A percentile compares a stretch with the other conserved stretches of the same genome.
Conservation (phyloP, 805 yeast species). For the Yarrowia sp. region DNA sequence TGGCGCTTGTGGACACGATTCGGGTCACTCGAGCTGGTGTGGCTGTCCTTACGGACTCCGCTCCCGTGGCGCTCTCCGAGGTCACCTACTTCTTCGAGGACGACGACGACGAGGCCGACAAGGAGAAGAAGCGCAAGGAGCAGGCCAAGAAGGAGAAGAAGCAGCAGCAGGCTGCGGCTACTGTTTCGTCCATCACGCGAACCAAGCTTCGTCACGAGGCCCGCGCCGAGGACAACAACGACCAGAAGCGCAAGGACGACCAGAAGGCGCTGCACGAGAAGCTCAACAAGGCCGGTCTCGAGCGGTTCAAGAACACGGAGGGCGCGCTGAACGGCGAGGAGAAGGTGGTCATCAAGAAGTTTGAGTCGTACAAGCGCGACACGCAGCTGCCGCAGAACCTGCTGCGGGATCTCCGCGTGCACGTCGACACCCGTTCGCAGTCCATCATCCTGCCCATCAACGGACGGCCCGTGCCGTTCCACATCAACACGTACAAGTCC, state of each 20-base stretch:
- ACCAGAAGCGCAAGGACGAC: constrained; percentile 74
- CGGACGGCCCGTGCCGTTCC: constrained; percentile 98
- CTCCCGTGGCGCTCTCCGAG: constrained; percentile 63
- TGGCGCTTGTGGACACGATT: constrained; percentile 78
- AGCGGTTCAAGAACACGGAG: constrained; percentile 62
- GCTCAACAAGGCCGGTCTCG: constrained; percentile 81
- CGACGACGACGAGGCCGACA: constrained; percentile 48
- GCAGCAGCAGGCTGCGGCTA: constrained; percentile 42
- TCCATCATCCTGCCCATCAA: constrained; percentile 86
- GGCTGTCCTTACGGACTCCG: constrained; percentile 65
- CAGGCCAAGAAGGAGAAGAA: constrained; percentile 24
- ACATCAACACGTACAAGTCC: constrained; percentile 87
- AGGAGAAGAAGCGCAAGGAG: constrained; percentile 35
- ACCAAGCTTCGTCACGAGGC: constrained; percentile 66
- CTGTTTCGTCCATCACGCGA: constrained; percentile 66
- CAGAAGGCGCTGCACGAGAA: constrained; percentile 81
- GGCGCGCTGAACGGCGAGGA: constrained; percentile 42
- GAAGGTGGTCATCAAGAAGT: constrained; percentile 78
- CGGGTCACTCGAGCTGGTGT: constrained; percentile 64
- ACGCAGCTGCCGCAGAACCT: constrained; percentile 75
- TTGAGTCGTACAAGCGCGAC: constrained; percentile 92
- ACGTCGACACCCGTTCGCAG: constrained; percentile 83
- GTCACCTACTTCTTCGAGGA: constrained; percentile 81
- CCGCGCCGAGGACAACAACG: constrained; percentile 56
- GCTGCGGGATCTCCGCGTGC: constrained; percentile 80